phyloP scores from a whole-genome alignment of 2,329 filamentous ascomycete genomes.

The Alternaria novae-zelandiae region DNA sequence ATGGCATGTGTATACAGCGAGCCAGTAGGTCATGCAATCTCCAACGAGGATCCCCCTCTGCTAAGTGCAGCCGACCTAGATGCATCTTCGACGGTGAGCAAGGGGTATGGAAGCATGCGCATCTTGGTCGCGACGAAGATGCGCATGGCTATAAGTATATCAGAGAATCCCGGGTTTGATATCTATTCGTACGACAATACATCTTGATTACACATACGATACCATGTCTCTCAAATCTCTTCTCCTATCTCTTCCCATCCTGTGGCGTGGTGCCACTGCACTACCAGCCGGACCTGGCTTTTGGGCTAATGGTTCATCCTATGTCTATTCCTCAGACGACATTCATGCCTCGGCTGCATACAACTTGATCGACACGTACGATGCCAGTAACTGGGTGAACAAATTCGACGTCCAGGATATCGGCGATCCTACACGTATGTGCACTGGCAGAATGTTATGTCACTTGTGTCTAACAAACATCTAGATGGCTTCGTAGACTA shows the following conservation, averaged over 20 bases:
- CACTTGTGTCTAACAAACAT: not conserved
- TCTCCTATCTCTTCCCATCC: conserved; percentile 23
- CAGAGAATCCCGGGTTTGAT: not conserved
- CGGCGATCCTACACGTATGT: conserved; percentile 44
- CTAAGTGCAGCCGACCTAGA: conserved; percentile 14
- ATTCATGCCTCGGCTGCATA: conserved; percentile 28
- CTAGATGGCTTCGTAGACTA: conserved; percentile 49
- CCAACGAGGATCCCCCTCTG: not conserved
- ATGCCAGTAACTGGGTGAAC: conserved; percentile 47
- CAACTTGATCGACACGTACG: conserved; percentile 44
- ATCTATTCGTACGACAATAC: conserved; percentile 13
- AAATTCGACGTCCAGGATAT: conserved; percentile 48
- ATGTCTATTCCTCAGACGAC: conserved; percentile 14
- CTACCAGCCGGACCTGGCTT: conserved; percentile 29
- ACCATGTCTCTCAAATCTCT: conserved; percentile 24
- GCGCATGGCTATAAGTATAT: conserved; percentile 18
- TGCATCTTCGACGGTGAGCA: not conserved
- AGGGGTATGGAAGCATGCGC: conserved; percentile 4
- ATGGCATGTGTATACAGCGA: conserved; percentile 12
- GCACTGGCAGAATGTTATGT: no score
- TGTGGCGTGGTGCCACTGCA: conserved; percentile 29
- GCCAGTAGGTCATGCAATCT: conserved; percentile 20
- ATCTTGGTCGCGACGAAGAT: not conserved
- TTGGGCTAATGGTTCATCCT: conserved; percentile 31
- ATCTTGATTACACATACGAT: conserved; percentile 1